A percentile compares a stretch with the other conserved stretches of the same genome.
Evolutionary conservation across 139 green algal genomes (phyloP).

Genomic region (Ettlia oleoabundans): DNA sequence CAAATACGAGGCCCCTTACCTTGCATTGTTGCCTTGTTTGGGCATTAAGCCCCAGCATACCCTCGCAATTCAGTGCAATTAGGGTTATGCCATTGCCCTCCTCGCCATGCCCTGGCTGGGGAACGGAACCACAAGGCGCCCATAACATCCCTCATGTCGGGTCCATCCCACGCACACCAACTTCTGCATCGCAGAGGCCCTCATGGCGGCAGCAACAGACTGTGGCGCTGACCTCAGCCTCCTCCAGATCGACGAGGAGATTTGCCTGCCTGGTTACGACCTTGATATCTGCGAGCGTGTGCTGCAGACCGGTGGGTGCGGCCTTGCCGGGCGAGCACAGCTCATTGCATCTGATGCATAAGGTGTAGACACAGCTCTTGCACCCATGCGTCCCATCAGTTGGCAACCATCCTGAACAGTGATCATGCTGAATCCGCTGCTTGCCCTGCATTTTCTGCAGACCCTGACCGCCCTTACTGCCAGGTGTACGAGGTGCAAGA

Average conservation of each 20-base stretch:
- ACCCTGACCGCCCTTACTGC: conserved; percentile 30
- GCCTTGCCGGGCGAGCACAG: not conserved
- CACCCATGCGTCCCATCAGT: not conserved
- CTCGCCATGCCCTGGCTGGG: too few species aligned
- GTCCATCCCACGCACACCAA: not conserved
- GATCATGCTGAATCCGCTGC: too few species aligned
- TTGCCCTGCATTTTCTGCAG: not conserved
- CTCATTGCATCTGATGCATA: not conserved
- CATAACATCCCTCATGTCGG: not conserved
- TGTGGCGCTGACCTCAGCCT: conserved; percentile 11
- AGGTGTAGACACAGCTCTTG: not conserved
- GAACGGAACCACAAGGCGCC: too few species aligned
- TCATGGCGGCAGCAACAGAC: not conserved
- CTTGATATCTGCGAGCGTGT: conserved; percentile 14
- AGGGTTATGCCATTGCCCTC: too few species aligned
- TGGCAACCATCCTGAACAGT: too few species aligned
- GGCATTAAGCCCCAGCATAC: not conserved
- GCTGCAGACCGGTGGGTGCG: conserved; percentile 13
- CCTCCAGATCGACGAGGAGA: conserved; percentile 38
- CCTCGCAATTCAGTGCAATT: too few species aligned
- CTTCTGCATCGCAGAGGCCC: conserved; percentile 3
- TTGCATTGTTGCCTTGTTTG: not conserved
- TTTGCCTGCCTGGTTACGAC: conserved; percentile 40
- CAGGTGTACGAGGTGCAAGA: conserved; percentile 42
- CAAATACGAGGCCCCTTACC: not conserved